Conservation (phyloP, 768 basidiomycete genomes). For the Suillus fuscotomentosus region DNA sequence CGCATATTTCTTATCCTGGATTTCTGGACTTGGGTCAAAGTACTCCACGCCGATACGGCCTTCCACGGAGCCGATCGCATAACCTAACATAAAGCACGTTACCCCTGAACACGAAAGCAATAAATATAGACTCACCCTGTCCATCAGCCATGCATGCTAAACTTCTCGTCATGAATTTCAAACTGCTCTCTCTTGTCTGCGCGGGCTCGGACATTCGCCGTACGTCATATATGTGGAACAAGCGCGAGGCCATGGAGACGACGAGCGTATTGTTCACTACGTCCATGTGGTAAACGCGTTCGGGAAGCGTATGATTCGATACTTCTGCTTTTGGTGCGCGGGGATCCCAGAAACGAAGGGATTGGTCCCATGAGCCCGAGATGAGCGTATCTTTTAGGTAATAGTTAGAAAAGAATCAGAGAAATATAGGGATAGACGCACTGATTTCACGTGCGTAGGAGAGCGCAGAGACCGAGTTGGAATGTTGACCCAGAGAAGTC, state of each 20-base stretch:
- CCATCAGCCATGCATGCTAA: slow-evolving; percentile 93
- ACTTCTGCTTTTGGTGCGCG: slow-evolving; percentile 57
- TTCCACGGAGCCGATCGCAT: slow-evolving; percentile 91
- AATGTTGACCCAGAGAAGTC: slow-evolving; percentile 75
- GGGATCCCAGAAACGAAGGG: slow-evolving; percentile 86
- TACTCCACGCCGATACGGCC: slow-evolving; percentile 98
- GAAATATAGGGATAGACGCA: slow-evolving; percentile 32
- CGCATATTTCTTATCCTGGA: slow-evolving; percentile 78
- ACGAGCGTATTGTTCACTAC: slow-evolving; percentile 77
- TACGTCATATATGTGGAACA: slow-evolving; percentile 88
- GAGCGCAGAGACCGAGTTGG: slow-evolving; percentile 77
- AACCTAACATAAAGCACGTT: slow-evolving; percentile 51
- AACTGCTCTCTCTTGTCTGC: slow-evolving; percentile 85
- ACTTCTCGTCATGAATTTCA: slow-evolving; percentile 93
- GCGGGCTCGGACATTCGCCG: slow-evolving; percentile 72
- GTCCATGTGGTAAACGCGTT: slow-evolving; percentile 85
- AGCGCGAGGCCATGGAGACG: slow-evolving; percentile 88
- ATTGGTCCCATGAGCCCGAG: slow-evolving; percentile 91
- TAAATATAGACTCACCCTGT: slow-evolving; percentile 53
- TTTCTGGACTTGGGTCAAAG: slow-evolving; percentile 76
- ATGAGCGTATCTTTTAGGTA: slow-evolving; percentile 59
- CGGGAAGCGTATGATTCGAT: slow-evolving; percentile 64
- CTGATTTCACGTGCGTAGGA: slow-evolving; percentile 65
- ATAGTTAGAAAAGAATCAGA: neutral
- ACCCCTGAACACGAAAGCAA: neutral